Percentiles rank a stretch among this genome's conserved stretches.
Conservation (phyloP, 2,329 filamentous ascomycete species). For the Fusarium albosuccineum region DNA sequence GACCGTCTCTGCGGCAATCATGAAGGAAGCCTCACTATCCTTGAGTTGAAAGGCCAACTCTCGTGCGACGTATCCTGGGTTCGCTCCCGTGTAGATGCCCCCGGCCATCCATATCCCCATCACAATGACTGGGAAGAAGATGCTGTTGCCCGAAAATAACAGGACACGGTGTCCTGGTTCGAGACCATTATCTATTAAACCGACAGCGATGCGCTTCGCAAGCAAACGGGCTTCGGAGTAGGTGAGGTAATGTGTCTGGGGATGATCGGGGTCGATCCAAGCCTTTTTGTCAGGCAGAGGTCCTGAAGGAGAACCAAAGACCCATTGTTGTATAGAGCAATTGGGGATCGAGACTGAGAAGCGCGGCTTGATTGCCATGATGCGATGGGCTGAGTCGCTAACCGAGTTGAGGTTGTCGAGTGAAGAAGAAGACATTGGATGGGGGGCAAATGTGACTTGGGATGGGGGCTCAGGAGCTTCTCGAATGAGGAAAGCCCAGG, state of each 20-base stretch:
- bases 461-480: background rate
- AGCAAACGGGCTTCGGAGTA: constrained; percentile 74
- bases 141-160: constrained; percentile 78
- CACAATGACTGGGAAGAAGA: constrained; percentile 79
- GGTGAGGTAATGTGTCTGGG: constrained; percentile 76
- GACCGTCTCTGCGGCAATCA: constrained; percentile 72
- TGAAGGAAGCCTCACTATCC: constrained; percentile 76
- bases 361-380: constrained; percentile 63
- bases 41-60: constrained; percentile 82
- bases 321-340: constrained; percentile 67
- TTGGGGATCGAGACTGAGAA: constrained; percentile 60
- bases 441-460: background rate
- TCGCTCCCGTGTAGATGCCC: constrained; percentile 82
- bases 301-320: constrained; percentile 63
- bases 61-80: constrained; percentile 74
- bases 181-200: constrained; percentile 74
- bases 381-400: constrained; percentile 14
- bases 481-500: constrained; percentile 3
- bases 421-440: background rate
- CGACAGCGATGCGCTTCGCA: constrained; percentile 78
- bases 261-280: constrained; percentile 75
- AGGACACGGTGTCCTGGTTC: constrained; percentile 77
- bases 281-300: constrained; percentile 59
- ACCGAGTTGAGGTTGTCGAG: background rate
- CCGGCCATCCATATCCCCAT: constrained; percentile 83